These are phyloP conservation scores for Thalassia testudinum DNA, from an alignment of 116 monocot species.

Conservation along the genomic window DNA sequence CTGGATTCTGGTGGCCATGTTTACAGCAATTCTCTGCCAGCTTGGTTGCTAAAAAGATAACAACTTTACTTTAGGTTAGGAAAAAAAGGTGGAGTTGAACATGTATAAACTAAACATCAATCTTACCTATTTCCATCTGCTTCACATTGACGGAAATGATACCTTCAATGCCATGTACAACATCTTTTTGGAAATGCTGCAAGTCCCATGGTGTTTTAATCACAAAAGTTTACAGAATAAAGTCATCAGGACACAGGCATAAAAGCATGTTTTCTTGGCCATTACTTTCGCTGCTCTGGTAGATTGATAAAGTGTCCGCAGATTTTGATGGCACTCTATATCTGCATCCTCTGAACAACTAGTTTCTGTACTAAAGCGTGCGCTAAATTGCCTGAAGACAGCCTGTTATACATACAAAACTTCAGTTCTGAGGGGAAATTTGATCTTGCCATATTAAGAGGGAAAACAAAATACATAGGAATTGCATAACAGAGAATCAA, in stretches of 20 bases:
- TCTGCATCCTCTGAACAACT: constrained; percentile 48
- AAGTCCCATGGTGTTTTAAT: not conserved
- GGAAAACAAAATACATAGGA: no score
- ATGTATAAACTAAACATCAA: constrained; percentile 1
- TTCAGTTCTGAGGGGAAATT: no score
- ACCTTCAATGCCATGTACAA: constrained; percentile 43
- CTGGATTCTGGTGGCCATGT: constrained; percentile 46
- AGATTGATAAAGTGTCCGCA: constrained; percentile 57
- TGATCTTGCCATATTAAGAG: no score
- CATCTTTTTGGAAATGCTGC: constrained; percentile 74
- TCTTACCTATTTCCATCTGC: constrained; percentile 69
- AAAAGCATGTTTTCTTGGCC: not conserved
- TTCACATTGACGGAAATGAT: constrained; percentile 57
- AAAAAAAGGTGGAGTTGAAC: not conserved
- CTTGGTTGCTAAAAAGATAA: constrained; percentile 43
- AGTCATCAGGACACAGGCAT: not conserved
- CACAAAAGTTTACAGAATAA: not conserved
- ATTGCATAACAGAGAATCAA: no score
- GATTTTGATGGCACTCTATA: constrained; percentile 57
- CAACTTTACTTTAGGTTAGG: not conserved
- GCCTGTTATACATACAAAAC: constrained; percentile 22
- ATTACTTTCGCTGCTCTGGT: constrained; percentile 48
- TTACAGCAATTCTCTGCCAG: constrained; percentile 72
- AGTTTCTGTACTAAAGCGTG: constrained; percentile 40
- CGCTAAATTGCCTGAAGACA: constrained; percentile 75